A percentile compares a stretch with the other conserved stretches of the same genome.
These are phyloP conservation scores for Arthrinium phaeospermum DNA, from an alignment of 2,329 filamentous ascomycete species.

Conservation along the genomic window DNA sequence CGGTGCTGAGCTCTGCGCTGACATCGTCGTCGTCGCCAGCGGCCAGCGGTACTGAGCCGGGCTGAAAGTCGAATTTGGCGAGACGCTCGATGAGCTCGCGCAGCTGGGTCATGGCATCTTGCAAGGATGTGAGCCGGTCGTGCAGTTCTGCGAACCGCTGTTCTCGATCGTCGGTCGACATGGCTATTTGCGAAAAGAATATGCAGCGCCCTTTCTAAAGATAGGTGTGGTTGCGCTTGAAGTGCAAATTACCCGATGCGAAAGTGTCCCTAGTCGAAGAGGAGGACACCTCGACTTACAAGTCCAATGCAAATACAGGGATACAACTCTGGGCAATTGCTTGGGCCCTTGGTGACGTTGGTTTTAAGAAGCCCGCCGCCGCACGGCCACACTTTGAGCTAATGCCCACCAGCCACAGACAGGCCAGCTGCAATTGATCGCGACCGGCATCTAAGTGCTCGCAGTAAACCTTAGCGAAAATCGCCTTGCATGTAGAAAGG, in stretches of 20 bases:
- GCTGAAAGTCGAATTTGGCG: conserved; percentile 61
- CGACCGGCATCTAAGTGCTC: background rate
- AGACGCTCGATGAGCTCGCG: conserved; percentile 65
- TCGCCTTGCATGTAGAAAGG: background rate
- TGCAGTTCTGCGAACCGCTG: conserved; percentile 65
- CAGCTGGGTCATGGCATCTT: conserved; percentile 65
- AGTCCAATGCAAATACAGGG: background rate
- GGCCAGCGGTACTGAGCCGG: conserved; percentile 60
- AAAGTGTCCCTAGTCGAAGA: background rate
- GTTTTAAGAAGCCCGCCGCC: background rate
- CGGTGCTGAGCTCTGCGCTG: conserved; percentile 75
- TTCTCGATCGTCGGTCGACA: conserved; percentile 4
- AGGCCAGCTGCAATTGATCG: background rate
- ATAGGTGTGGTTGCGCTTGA: background rate
- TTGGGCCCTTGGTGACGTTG: conserved; percentile 13
- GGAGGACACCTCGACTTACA: conserved; percentile 16
- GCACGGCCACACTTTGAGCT: background rate
- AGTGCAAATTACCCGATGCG: background rate
- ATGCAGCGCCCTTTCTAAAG: background rate
- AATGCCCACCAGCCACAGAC: background rate
- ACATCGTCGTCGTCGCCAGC: conserved; percentile 56
- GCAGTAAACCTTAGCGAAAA: conserved; percentile 13
- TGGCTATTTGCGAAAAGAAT: background rate
- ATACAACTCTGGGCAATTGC: background rate
- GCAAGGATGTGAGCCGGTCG: conserved; percentile 63